These are phyloP conservation scores for Dianthus caryophyllus DNA, from an alignment of 148 eudicot species.

Conservation along the genomic window DNA sequence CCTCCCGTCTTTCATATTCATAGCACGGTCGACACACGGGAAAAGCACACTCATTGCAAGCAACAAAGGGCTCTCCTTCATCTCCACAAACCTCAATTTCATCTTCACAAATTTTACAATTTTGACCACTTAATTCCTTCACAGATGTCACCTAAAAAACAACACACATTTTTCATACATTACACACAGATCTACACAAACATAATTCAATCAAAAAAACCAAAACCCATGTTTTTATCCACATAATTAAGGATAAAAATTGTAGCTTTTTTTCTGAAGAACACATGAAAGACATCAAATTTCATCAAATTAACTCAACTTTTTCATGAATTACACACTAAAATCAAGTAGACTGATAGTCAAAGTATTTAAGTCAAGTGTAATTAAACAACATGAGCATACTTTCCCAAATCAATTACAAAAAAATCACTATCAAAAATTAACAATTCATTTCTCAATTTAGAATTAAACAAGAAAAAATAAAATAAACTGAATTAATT, in stretches of 20 bases:
- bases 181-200: constrained; percentile 22
- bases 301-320: background rate
- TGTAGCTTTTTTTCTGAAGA: background rate
- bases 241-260: constrained; percentile 10
- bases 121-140: constrained; percentile 57
- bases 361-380: constrained; percentile 23
- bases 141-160: constrained; percentile 46
- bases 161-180: background rate
- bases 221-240: background rate
- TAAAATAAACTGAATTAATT: background rate
- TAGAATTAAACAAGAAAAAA: background rate
- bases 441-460: too few relatives aligned
- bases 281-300: background rate
- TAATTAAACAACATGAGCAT: constrained; percentile 11
- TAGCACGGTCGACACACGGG: constrained; percentile 85
- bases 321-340: constrained; percentile 12
- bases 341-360: constrained; percentile 11
- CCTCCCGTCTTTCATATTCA: constrained; percentile 82
- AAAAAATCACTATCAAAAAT: too few relatives aligned
- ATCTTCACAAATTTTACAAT: constrained; percentile 85
- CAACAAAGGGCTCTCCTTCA: constrained; percentile 73
- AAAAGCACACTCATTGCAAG: constrained; percentile 93
- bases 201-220: constrained; percentile 20
- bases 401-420: background rate
- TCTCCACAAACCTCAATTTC: constrained; percentile 50